A percentile compares a stretch with the other conserved stretches of the same genome.
These are phyloP conservation scores for Prinsepia uniflora DNA, from an alignment of 306 rosid genomes.

Conservation along the genomic window DNA sequence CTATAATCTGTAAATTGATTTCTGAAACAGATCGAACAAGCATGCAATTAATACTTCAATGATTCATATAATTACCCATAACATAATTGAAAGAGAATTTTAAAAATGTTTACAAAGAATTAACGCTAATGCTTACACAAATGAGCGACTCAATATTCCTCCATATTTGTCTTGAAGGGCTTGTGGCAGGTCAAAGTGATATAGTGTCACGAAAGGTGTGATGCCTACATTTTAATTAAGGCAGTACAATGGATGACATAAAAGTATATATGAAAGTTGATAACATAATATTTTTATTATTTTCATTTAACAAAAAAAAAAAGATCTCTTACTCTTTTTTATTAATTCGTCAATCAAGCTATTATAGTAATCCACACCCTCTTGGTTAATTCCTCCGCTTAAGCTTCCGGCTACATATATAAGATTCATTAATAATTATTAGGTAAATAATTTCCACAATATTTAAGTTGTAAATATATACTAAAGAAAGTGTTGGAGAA, in stretches of 20 bases:
- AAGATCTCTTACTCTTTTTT: background rate
- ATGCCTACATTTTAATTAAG: background rate
- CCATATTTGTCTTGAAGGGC: constrained; percentile 5
- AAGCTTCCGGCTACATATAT: constrained; percentile 26
- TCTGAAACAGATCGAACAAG: constrained; percentile 7
- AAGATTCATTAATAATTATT: too few relatives aligned
- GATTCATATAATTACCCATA: too few relatives aligned
- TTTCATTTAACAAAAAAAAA: background rate
- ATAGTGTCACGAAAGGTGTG: constrained; percentile 11
- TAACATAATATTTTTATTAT: too few relatives aligned
- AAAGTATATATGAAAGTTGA: too few relatives aligned
- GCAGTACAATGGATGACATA: too few relatives aligned
- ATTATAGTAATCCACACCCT: constrained; percentile 36
- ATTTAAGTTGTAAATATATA: too few relatives aligned
- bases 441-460: too few relatives aligned
- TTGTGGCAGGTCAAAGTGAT: constrained; percentile 23
- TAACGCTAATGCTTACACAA: constrained; percentile 10
- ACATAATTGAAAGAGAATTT: too few relatives aligned
- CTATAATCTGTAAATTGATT: constrained; percentile 17
- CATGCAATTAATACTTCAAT: too few relatives aligned
- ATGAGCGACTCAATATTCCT: background rate
- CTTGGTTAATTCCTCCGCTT: constrained; percentile 35
- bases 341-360: constrained; percentile 29
- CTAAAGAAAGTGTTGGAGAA: background rate
- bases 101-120: too few relatives aligned